Percentiles rank a stretch among this genome's conserved stretches.
These are phyloP conservation scores for Mucor racemosus DNA, from an alignment of 371 early-diverging fungal genomes.

Conservation along the genomic window DNA sequence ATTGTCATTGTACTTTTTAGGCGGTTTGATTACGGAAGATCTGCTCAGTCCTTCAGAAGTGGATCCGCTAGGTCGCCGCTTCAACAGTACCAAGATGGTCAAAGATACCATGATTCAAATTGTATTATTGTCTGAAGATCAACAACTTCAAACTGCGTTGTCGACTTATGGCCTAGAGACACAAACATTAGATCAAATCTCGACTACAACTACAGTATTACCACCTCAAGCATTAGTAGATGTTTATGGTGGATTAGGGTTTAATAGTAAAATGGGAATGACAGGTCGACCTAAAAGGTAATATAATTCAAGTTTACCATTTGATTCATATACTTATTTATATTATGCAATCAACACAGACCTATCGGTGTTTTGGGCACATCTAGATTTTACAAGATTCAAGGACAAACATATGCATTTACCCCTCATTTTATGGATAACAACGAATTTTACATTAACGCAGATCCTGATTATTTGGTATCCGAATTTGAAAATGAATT, in stretches of 20 bases:
- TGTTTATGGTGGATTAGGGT: constrained; percentile 75
- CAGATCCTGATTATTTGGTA: constrained; percentile 81
- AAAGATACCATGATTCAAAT: constrained; percentile 76
- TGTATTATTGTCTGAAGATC: constrained; percentile 78
- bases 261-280: constrained; percentile 76
- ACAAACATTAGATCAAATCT: constrained; percentile 68
- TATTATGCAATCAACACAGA: constrained; percentile 17
- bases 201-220: constrained; percentile 68
- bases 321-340: background rate
- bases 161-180: constrained; percentile 81
- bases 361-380: constrained; percentile 80
- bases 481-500: constrained; percentile 81
- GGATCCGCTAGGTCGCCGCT: constrained; percentile 83
- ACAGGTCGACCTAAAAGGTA: constrained; percentile 79
- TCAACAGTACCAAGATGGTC: constrained; percentile 48
- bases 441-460: constrained; percentile 84
- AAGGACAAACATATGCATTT: constrained; percentile 86
- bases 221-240: constrained; percentile 77
- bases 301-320: background rate
- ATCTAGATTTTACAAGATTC: constrained; percentile 76
- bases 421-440: constrained; percentile 90
- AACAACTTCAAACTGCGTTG: constrained; percentile 66
- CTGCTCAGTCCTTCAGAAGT: constrained; percentile 78
- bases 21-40: constrained; percentile 74
- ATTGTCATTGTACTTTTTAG: constrained; percentile 79